A percentile compares a stretch with the other conserved stretches of the same genome.
Conservation (phyloP, 2,329 filamentous ascomycete genomes). For the Aspergillus fijiensis region DNA sequence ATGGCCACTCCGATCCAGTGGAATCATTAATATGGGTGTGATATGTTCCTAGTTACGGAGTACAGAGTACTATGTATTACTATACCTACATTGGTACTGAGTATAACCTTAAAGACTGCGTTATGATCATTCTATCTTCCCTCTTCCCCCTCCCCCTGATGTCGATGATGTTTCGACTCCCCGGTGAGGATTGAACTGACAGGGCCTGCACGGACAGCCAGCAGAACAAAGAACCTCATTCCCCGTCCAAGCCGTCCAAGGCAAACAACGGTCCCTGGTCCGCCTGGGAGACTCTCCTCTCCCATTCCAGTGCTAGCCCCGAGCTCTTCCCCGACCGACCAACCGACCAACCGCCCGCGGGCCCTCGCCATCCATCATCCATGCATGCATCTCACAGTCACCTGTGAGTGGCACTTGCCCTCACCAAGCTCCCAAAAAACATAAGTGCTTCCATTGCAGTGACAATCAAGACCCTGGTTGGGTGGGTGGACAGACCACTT, state of each 20-base stretch:
- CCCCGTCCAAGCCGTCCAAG: slow-evolving; percentile 6
- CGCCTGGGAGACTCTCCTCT: background rate
- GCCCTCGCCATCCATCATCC: background rate
- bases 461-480: too few species aligned
- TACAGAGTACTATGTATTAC: background rate
- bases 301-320: slow-evolving; percentile 10
- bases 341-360: too few species aligned
- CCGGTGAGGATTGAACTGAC: background rate
- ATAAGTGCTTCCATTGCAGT: too few species aligned
- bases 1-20: background rate
- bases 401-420: slow-evolving; percentile 1
- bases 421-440: too few species aligned
- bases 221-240: background rate
- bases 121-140: too few species aligned
- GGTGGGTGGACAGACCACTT: too few species aligned
- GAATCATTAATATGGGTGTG: background rate
- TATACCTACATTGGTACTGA: too few species aligned
- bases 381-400: slow-evolving; percentile 3
- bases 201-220: slow-evolving; percentile 10
- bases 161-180: slow-evolving; percentile 1
- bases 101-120: too few species aligned
- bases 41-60: background rate
- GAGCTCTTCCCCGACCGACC: background rate
- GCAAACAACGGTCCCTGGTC: slow-evolving; percentile 13
- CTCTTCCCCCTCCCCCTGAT: background rate